Evolutionary conservation across 805 yeast species (phyloP), one percentile per base, ranked within the genome.

Genomic region (Cyberlindnera americana): DNA sequence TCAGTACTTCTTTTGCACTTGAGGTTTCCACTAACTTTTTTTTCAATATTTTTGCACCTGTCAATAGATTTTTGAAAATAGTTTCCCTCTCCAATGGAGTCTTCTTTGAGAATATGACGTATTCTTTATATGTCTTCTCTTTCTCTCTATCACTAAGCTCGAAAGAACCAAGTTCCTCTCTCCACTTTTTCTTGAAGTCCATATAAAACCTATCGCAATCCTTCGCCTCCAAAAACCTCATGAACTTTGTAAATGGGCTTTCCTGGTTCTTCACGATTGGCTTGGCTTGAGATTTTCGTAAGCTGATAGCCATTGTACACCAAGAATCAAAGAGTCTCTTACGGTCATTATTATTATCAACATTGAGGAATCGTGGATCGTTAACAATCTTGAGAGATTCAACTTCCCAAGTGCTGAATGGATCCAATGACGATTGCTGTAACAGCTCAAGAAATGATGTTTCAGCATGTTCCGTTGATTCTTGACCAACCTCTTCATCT

Each of bases 341-440:
- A 25, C 80, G 57, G 8, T 52, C 50, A 15, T 53, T 45, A 29
- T 67, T 63, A 19, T 61, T 52, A 7, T 60, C 59, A 15, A 74
- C 41, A 2, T 43, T 38, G 18, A 60, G 54, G 49, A 65, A 77
- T 11, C 66, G 46, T 5, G 70, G 66, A 43, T 77, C 77, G n/a
- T 60, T 44, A 1, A 65, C 57, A 1, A 78, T 46, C 35, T 62
- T 63, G 11, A 53, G 48, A 10, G 69, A 57, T 52, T 75, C 78
- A 1, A 56, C 44, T 6, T 68, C 69, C 82, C 81, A 78, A 0
- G 70, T 49, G 2, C 70, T 60, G 40, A 53, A 71, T 0, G 78
- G 76, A 47, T 76, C 66, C 10, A 72, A 43, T 0, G 54, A 19
- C 17, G 50, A 32, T 9, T 51, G 59, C 4, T 54, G 53, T 9